These are phyloP conservation scores for Cinnamomum micranthum DNA, from an alignment of 164 flowering plant species.

Conservation along the genomic window DNA sequence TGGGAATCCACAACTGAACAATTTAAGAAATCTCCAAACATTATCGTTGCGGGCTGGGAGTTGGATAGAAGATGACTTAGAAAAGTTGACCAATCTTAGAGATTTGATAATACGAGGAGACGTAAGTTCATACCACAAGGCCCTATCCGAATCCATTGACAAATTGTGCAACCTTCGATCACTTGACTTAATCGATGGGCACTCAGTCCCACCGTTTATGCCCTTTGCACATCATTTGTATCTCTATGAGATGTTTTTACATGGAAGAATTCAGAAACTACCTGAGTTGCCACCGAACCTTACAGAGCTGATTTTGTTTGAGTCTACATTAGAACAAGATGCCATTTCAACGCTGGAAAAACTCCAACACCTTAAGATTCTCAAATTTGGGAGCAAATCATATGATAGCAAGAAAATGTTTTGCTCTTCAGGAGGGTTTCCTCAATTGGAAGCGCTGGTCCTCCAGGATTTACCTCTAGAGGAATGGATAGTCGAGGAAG, in stretches of 20 bases:
- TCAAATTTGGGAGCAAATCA: too few species aligned
- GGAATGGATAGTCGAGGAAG: too few species aligned
- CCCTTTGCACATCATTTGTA: not conserved
- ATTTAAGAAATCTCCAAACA: slow-evolving; percentile 19
- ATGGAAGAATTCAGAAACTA: not conserved
- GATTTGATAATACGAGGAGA: not conserved
- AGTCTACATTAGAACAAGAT: too few species aligned
- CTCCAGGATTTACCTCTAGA: too few species aligned
- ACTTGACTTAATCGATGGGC: not conserved
- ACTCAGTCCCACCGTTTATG: not conserved
- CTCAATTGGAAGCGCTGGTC: too few species aligned
- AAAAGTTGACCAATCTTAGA: slow-evolving; percentile 7
- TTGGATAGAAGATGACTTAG: slow-evolving; percentile 10
- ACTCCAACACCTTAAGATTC: too few species aligned
- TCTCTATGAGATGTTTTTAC: not conserved
- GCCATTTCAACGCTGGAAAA: too few species aligned
- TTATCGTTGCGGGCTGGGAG: not conserved
- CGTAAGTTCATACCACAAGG: not conserved
- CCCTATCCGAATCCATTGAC: not conserved
- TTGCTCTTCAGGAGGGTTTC: too few species aligned
- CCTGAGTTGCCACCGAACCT: too few species aligned
- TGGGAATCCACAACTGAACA: not conserved
- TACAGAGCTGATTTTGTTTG: too few species aligned
- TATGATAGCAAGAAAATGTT: too few species aligned
- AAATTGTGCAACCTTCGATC: not conserved